Evolutionary conservation across 495 filamentous ascomycete species (phyloP).

Genomic region (Trichocladium uniseriatum): DNA sequence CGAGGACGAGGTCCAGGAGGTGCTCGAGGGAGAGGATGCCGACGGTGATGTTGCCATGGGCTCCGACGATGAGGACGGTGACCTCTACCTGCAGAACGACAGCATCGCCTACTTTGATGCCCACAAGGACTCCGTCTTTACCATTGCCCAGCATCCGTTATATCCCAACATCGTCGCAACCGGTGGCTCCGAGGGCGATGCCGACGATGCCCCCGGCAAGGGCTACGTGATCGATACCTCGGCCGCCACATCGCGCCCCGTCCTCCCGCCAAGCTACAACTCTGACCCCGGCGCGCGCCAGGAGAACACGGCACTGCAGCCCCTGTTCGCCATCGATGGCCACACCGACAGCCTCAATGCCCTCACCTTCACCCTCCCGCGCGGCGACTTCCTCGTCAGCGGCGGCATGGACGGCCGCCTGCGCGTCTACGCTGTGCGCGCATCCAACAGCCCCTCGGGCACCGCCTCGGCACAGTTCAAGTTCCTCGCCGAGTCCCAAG

Average conservation of each 20-base stretch:
- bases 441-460: conserved; percentile 64
- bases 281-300: conserved; percentile 49
- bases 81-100: conserved; percentile 67
- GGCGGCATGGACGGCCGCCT: conserved; percentile 79
- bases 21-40: conserved; percentile 54
- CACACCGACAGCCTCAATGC: conserved; percentile 89
- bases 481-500: conserved; percentile 58
- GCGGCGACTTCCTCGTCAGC: conserved; percentile 74
- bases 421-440: conserved; percentile 54
- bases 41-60: conserved; percentile 70
- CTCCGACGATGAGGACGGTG: conserved; percentile 50
- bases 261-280: conserved; percentile 68
- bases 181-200: conserved; percentile 76
- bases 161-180: conserved; percentile 72
- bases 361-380: conserved; percentile 70
- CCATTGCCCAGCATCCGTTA: conserved; percentile 82
- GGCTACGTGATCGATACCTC: conserved; percentile 73
- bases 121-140: conserved; percentile 83
- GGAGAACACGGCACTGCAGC: conserved; percentile 44
- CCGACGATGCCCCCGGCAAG: conserved; percentile 47
- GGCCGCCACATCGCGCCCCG: conserved; percentile 48
- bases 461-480: conserved; percentile 60
- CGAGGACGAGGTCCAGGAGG: conserved; percentile 48
- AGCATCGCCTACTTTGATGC: conserved; percentile 82
- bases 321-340: conserved; percentile 63